Evolutionary conservation across 2,329 filamentous ascomycete genomes (phyloP).

Genomic region (Fonsecaea multimorphosa): DNA sequence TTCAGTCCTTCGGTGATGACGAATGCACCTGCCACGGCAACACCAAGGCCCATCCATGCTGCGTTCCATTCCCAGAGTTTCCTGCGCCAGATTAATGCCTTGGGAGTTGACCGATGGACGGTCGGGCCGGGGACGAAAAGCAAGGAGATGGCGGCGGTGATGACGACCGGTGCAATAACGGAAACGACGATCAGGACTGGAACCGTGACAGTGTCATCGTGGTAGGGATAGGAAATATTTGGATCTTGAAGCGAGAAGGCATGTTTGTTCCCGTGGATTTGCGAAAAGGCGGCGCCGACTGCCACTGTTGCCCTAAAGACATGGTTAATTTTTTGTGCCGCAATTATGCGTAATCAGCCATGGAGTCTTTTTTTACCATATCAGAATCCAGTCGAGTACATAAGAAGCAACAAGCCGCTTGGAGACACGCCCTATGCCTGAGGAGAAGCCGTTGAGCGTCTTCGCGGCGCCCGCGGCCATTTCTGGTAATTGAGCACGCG

Average conservation of each 20-base stretch:
- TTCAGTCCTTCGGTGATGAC: conserved; percentile 87
- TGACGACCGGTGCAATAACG: conserved; percentile 67
- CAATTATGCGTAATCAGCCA: background rate
- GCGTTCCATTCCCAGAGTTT: conserved; percentile 92
- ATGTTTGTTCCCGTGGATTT: conserved; percentile 57
- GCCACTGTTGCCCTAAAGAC: conserved; percentile 59
- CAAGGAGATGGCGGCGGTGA: conserved; percentile 73
- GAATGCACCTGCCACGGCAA: conserved; percentile 74
- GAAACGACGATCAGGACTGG: conserved; percentile 69
- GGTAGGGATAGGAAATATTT: conserved; percentile 78
- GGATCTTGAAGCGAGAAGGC: conserved; percentile 73
- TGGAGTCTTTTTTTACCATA: conserved; percentile 54
- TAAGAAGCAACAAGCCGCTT: conserved; percentile 69
- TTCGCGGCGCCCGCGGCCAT: conserved; percentile 32
- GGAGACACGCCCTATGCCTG: conserved; percentile 45
- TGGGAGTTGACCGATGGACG: conserved; percentile 67
- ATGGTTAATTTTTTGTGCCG: background rate
- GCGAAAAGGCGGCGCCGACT: conserved; percentile 65
- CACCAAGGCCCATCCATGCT: conserved; percentile 79
- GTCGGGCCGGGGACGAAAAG: conserved; percentile 74
- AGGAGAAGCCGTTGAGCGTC: conserved; percentile 30
- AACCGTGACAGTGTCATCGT: conserved; percentile 73
- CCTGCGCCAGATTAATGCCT: conserved; percentile 72
- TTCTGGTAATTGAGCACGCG: conserved; percentile 36
- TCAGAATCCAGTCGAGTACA: conserved; percentile 73